Evolutionary conservation across 129 eudicot genomes (phyloP).

Genomic region (Flaveria robusta): DNA sequence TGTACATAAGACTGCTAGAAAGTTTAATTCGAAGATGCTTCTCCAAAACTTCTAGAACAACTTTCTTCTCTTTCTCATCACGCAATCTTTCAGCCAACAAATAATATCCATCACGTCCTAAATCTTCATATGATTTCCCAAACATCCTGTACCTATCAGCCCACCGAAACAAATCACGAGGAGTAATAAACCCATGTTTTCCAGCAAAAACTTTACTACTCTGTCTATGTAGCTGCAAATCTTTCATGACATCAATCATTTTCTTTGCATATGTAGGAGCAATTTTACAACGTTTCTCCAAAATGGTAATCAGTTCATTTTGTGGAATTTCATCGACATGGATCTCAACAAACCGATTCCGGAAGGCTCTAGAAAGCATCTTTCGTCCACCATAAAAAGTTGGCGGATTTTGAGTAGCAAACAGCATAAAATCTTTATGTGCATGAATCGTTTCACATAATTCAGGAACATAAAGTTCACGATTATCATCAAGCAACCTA

Average conservation of each 20-base stretch:
- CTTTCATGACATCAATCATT: conserved; percentile 90
- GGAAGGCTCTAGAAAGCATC: conserved; percentile 95
- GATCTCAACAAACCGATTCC: conserved; percentile 94
- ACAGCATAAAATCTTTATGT: conserved; percentile 85
- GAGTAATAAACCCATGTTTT: conserved; percentile 91
- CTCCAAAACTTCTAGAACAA: conserved; percentile 81
- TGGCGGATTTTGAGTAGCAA: conserved; percentile 99
- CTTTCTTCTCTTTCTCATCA: conserved; percentile 64
- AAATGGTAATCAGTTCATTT: conserved; percentile 65
- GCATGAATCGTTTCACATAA: conserved; percentile 74
- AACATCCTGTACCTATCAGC: conserved; percentile 68
- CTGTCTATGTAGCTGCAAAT: conserved; percentile 82
- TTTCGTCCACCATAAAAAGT: conserved; percentile 92
- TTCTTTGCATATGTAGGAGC: conserved; percentile 70
- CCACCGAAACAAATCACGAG: conserved; percentile 98
- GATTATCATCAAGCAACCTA: conserved; percentile 87
- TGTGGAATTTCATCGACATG: conserved; percentile 97
- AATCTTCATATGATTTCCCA: conserved; percentile 68
- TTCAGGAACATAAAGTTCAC: conserved; percentile 94
- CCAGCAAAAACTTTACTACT: conserved; percentile 94
- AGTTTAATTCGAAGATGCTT: conserved; percentile 59
- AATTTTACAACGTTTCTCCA: conserved; percentile 70
- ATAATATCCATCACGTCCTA: conserved; percentile 85
- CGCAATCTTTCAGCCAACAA: conserved; percentile 92
- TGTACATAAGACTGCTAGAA: conserved; percentile 52